Evolutionary conservation across 2,329 filamentous ascomycete species (phyloP), one percentile per base, ranked within the genome.

Genomic region (Trichoderma semiorbis): DNA sequence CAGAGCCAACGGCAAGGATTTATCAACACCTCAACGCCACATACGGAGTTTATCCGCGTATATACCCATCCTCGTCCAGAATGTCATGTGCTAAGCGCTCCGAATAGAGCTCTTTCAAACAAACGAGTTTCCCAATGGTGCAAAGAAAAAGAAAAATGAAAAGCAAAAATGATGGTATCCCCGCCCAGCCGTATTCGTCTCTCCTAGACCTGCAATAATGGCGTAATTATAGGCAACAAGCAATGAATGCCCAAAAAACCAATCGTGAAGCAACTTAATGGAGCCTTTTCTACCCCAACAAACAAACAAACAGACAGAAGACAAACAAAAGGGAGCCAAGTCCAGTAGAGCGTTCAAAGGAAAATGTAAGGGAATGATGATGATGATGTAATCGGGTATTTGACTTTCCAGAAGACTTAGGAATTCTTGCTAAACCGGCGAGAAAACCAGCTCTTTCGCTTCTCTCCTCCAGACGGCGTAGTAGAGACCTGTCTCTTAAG

Each of bases 401-500:
- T 24, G 18, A 34, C 24, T 50, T 58, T 66, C 50, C 53, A 50
- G 50, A 39, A 58, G 55, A 47, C 66, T 67, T 64, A 73, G 14
- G 80, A 80, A 34, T 82, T 82, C 79, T 86, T 94, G 85, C 92
- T 96, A 81, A 97, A 96, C 70, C 91, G 88, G 76, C 90, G 89
- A 78, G 92, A 90, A 77, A 98, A 91, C 94, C 95, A 97, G 79
- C 94, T 96, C 87, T 94, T 95, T 75, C 93, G 88, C 86, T 97
- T 97, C 73, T 94, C 92, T 14, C 79, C 78, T 24, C 76, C 64
- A 16, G 43, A 67, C 26, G 73, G 76, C 63, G 77, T 76, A 32
- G 76, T 43, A 21, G 76, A 74, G 71, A 79, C 73, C 72, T 80
- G 79, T 69, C 77, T 75, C 73, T 79, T 77, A 58, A 80, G 72